Percentiles rank a stretch among this genome's conserved stretches.
Evolutionary conservation across 2,329 filamentous ascomycete species (phyloP).

Genomic region (Dothistroma septosporum): DNA sequence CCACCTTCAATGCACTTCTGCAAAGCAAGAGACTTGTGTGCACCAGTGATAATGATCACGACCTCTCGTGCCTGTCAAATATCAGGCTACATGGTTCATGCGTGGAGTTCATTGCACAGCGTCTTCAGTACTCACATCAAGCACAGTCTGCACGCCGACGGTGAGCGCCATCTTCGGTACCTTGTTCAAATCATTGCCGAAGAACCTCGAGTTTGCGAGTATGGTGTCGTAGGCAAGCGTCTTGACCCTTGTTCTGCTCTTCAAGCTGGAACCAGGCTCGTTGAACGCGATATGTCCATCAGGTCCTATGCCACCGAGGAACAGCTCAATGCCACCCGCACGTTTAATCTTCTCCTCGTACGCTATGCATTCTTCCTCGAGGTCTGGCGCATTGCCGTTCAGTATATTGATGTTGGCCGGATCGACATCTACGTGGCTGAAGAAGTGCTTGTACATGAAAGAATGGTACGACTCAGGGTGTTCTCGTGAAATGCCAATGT

Average conservation of each 20-base stretch:
- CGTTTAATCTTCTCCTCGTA: constrained; percentile 75
- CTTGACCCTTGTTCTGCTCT: constrained; percentile 77
- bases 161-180: constrained; percentile 81
- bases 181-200: constrained; percentile 66
- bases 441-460: constrained; percentile 93
- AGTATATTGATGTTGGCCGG: constrained; percentile 81
- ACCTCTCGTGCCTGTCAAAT: constrained; percentile 62
- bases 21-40: constrained; percentile 74
- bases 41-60: constrained; percentile 75
- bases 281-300: constrained; percentile 91
- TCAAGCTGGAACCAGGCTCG: constrained; percentile 75
- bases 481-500: constrained; percentile 75
- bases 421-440: constrained; percentile 76
- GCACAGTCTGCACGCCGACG: constrained; percentile 77
- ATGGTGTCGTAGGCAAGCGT: constrained; percentile 85
- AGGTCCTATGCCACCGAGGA: constrained; percentile 78
- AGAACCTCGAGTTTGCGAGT: constrained; percentile 79
- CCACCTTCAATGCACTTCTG: constrained; percentile 77
- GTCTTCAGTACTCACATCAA: constrained; percentile 53
- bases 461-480: constrained; percentile 84
- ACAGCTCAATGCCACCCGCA: constrained; percentile 76
- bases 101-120: not conserved
- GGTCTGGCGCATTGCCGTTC: constrained; percentile 71
- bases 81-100: not conserved
- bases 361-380: constrained; percentile 69